Percentiles rank a stretch among this genome's conserved stretches.
These are phyloP conservation scores for Trichoderma atrobrunneum DNA, from an alignment of 2,329 filamentous ascomycete genomes.

Conservation along the genomic window DNA sequence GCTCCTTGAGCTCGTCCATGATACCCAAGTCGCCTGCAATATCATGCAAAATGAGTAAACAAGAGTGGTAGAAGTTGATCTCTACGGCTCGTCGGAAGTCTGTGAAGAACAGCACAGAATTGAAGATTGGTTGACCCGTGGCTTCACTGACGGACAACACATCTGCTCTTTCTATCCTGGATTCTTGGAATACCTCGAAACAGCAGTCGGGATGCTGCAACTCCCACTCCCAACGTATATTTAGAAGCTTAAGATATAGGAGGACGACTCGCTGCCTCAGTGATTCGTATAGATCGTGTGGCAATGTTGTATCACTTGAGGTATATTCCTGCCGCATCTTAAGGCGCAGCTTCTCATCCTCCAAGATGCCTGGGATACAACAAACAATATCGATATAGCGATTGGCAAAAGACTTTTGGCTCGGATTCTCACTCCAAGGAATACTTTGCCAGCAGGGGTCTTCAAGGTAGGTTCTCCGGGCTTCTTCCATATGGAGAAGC, in stretches of 20 bases:
- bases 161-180: background rate
- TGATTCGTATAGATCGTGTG: background rate
- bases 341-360: background rate
- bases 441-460: background rate
- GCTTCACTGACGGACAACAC: background rate
- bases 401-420: background rate
- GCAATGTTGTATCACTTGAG: background rate
- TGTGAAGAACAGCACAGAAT: background rate
- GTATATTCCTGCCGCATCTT: background rate
- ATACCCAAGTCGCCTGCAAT: background rate
- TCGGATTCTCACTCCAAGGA: background rate
- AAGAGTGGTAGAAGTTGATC: background rate
- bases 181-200: background rate
- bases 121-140: background rate
- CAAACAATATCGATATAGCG: background rate
- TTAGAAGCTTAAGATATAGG: background rate
- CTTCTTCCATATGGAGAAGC: background rate
- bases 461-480: background rate
- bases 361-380: background rate
- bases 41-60: background rate
- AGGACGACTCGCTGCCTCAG: background rate
- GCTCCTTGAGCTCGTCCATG: background rate
- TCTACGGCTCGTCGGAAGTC: background rate
- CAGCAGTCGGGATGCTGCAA: background rate
- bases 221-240: background rate